Conservation (phyloP, 1,284 basidiomycete genomes). For the Leccinum laetum region DNA sequence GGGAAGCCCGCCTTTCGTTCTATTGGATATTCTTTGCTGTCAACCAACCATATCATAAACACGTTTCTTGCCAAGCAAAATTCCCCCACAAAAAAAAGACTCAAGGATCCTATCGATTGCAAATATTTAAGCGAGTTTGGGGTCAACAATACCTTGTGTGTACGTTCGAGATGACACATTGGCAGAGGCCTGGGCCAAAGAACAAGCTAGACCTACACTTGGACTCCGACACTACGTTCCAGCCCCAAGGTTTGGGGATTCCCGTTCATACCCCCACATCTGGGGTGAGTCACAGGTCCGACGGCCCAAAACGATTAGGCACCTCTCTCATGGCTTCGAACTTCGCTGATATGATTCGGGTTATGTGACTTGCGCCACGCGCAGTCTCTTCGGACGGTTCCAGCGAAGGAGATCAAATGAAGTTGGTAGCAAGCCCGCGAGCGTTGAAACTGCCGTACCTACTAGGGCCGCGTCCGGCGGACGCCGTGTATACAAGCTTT, state of each 20-base stretch:
- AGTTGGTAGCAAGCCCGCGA: constrained; percentile 26
- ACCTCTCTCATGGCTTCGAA: background rate
- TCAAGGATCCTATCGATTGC: background rate
- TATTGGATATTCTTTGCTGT: background rate
- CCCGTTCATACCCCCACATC: no score
- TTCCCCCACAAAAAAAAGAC: background rate
- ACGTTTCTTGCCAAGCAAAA: background rate
- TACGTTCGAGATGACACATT: background rate
- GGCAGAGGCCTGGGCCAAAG: background rate
- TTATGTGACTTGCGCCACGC: no score
- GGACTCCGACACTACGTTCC: background rate
- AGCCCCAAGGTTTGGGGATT: background rate
- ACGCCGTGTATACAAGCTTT: no score
- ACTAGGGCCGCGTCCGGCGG: no score
- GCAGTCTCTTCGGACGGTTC: background rate
- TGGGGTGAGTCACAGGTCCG: background rate
- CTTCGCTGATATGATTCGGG: background rate
- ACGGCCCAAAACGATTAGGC: background rate
- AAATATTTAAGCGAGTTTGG: background rate
- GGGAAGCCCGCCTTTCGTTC: background rate
- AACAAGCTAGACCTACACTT: background rate
- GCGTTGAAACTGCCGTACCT: background rate
- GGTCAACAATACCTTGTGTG: background rate
- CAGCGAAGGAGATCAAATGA: background rate
- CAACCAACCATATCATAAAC: background rate